phyloP scores from a whole-genome alignment of 345 rosid genomes.

The Eucalyptus curtisii region DNA sequence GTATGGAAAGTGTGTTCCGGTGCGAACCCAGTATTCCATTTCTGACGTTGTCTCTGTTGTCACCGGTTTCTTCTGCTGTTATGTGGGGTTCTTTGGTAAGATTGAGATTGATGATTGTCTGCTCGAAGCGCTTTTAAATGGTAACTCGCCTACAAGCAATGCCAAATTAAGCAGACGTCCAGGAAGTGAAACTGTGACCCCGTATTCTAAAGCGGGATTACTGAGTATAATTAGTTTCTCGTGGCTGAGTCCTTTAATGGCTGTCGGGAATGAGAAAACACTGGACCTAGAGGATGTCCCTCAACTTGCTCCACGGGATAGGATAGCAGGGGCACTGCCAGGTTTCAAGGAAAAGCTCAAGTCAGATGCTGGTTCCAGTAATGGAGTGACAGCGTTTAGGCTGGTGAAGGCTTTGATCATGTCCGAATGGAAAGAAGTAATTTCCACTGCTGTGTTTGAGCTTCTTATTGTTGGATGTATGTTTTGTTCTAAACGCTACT shows the following conservation, averaged over 20 bases:
- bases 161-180: conserved; percentile 4
- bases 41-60: conserved; percentile 40
- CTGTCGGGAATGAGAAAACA: conserved; percentile 36
- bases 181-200: conserved; percentile 28
- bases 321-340: conserved; percentile 24
- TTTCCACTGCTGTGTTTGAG: conserved; percentile 23
- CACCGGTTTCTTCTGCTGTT: conserved; percentile 44
- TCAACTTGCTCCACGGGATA: conserved; percentile 37
- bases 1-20: conserved; percentile 4
- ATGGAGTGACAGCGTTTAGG: conserved; percentile 28
- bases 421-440: conserved; percentile 31
- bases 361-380: conserved; percentile 4
- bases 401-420: conserved; percentile 33
- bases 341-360: conserved; percentile 27
- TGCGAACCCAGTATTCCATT: conserved; percentile 14
- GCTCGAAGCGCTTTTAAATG: conserved; percentile 31
- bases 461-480: no score
- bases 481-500: no score
- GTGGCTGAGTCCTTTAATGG: conserved; percentile 55
- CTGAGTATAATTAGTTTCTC: conserved; percentile 42
- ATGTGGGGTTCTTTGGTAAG: conserved; percentile 24
- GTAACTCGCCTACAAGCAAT: background rate
- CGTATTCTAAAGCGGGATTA: conserved; percentile 30
- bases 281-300: conserved; percentile 61
- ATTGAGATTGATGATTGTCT: conserved; percentile 1